Conservation (phyloP, 495 filamentous ascomycete species). For the Neohortaea acidophila region DNA sequence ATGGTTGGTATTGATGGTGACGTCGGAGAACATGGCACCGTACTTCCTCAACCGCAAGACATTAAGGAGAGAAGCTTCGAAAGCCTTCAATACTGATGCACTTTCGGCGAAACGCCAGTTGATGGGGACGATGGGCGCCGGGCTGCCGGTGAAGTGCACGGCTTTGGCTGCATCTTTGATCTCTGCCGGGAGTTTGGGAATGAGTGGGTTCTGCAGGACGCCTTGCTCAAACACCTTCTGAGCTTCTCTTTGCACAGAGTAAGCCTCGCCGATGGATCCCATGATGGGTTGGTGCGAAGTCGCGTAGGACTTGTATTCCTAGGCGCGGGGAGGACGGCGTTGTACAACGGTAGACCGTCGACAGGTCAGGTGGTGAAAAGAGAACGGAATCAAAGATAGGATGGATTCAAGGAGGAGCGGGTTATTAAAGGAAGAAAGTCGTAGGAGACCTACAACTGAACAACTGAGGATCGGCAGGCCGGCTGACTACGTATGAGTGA, state of each 20-base stretch:
- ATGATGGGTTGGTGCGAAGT: slow-evolving; percentile 2
- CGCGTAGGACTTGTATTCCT: no score
- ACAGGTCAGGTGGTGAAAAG: no score
- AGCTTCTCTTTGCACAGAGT: slow-evolving; percentile 22
- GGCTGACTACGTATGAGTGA: no score
- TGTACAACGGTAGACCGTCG: no score
- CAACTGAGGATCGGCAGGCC: no score
- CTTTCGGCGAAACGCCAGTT: slow-evolving; percentile 27
- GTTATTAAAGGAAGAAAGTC: no score
- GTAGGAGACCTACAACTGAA: no score
- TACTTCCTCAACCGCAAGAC: slow-evolving; percentile 21
- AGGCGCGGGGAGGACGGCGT: no score
- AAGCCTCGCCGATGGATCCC: slow-evolving; percentile 11
- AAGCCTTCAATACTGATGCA: slow-evolving; percentile 15
- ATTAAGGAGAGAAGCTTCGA: slow-evolving; percentile 22
- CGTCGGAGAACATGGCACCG: slow-evolving; percentile 16
- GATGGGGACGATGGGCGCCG: slow-evolving; percentile 23
- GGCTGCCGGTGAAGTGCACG: slow-evolving; percentile 20
- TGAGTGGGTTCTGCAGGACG: slow-evolving; percentile 20
- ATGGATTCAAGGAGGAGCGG: no score
- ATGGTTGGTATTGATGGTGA: slow-evolving; percentile 22
- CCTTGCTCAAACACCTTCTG: slow-evolving; percentile 18
- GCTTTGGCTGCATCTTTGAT: slow-evolving; percentile 16
- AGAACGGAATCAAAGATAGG: no score
- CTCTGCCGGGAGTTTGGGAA: slow-evolving; percentile 17